phyloP scores from a whole-genome alignment of 768 basidiomycete species.

The Serendipita sp. region DNA sequence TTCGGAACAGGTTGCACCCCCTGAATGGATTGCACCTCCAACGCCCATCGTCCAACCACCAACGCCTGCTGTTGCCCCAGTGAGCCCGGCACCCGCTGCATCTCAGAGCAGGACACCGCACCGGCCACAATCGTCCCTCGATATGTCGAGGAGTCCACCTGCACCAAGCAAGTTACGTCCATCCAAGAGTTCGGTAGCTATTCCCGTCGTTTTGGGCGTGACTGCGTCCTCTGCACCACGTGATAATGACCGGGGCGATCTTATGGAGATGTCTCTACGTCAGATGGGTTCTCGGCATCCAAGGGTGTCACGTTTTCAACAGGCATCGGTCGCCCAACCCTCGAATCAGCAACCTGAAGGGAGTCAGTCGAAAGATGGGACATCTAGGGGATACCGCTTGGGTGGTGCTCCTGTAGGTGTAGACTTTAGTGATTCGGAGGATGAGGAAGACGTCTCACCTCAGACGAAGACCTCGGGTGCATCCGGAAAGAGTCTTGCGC shows the following conservation, averaged over 20 bases:
- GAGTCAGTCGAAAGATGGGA: neutral
- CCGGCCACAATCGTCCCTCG: neutral
- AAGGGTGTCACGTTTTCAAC: neutral
- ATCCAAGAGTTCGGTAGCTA: neutral
- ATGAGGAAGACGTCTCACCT: slow-evolving; percentile 12
- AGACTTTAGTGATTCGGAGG: slow-evolving; percentile 15
- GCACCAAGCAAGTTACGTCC: neutral
- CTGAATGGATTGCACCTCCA: neutral
- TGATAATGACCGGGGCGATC: neutral
- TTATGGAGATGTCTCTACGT: slow-evolving; percentile 1
- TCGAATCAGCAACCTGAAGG: neutral
- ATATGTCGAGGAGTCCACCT: neutral
- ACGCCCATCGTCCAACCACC: neutral
- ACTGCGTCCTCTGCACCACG: slow-evolving; percentile 1
- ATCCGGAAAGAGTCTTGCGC: slow-evolving; percentile 12
- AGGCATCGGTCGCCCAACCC: neutral
- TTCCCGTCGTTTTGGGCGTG: slow-evolving; percentile 1
- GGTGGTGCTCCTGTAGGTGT: slow-evolving; percentile 12
- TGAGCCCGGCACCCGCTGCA: neutral
- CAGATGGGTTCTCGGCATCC: neutral
- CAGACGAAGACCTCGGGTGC: slow-evolving; percentile 8
- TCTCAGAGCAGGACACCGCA: neutral
- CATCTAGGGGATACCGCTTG: slow-evolving; percentile 11
- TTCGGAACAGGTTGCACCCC: neutral
- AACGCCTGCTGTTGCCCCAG: neutral